These are phyloP conservation scores for Botrytis byssoidea DNA, from an alignment of 2,329 filamentous ascomycete genomes.

Conservation along the genomic window DNA sequence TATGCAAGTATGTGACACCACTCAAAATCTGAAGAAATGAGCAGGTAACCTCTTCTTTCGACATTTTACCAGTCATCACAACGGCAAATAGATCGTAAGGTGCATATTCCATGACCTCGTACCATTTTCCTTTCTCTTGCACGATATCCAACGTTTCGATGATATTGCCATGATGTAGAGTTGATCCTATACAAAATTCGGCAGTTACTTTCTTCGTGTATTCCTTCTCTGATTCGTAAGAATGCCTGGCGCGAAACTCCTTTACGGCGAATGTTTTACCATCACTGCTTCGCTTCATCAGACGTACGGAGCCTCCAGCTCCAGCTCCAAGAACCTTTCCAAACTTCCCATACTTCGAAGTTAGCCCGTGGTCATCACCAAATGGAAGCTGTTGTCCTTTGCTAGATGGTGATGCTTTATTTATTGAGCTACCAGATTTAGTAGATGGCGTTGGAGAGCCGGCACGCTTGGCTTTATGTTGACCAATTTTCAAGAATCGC, in stretches of 20 bases:
- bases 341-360: slow-evolving; percentile 92
- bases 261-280: slow-evolving; percentile 95
- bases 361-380: slow-evolving; percentile 86
- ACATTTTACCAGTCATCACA: slow-evolving; percentile 99
- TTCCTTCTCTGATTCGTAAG: slow-evolving; percentile 90
- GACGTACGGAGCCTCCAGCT: slow-evolving; percentile 86
- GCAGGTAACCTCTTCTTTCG: slow-evolving; percentile 83
- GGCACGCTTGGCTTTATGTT: slow-evolving; percentile 65
- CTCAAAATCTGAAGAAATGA: slow-evolving; percentile 92
- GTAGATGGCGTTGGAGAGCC: slow-evolving; percentile 59
- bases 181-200: slow-evolving; percentile 97
- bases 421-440: slow-evolving; percentile 43
- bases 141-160: slow-evolving; percentile 98
- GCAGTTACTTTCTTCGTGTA: slow-evolving; percentile 98
- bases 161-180: slow-evolving; percentile 94
- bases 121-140: slow-evolving; percentile 92
- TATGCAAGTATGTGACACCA: slow-evolving; percentile 90
- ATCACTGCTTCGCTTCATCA: slow-evolving; percentile 92
- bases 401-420: slow-evolving; percentile 48
- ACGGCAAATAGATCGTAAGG: slow-evolving; percentile 95
- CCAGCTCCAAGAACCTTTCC: slow-evolving; percentile 91
- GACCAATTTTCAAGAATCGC: slow-evolving; percentile 86
- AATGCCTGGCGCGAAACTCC: slow-evolving; percentile 88
- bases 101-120: slow-evolving; percentile 98
- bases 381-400: slow-evolving; percentile 74